Evolutionary conservation across 345 rosid genomes (phyloP).

Genomic region (Leavenworthia alabamica): DNA sequence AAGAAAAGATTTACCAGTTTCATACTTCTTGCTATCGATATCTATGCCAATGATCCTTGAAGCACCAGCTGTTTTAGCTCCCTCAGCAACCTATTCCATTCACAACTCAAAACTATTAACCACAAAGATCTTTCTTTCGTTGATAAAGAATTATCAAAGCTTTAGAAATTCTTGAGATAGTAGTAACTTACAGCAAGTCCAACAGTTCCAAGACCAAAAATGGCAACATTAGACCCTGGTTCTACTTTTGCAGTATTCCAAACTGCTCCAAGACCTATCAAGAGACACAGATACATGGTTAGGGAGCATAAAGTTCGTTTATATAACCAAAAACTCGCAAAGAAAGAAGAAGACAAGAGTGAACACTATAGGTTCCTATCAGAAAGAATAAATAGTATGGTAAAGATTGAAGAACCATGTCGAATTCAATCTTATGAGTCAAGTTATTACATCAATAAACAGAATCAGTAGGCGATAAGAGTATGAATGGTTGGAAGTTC

Average conservation of each 20-base stretch:
- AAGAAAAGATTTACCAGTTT: conserved; percentile 41
- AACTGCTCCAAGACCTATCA: conserved; percentile 90
- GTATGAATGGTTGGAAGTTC: no score
- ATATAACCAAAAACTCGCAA: not conserved
- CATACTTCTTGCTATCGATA: conserved; percentile 76
- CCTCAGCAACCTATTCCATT: conserved; percentile 81
- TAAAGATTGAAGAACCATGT: not conserved
- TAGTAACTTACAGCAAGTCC: conserved; percentile 84
- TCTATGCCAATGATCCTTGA: conserved; percentile 91
- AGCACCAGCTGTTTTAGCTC: conserved; percentile 97
- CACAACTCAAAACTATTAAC: not conserved
- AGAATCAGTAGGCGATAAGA: not conserved
- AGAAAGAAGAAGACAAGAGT: not conserved
- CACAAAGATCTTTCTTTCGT: not conserved
- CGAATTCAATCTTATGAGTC: not conserved
- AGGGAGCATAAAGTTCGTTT: not conserved
- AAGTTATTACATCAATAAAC: not conserved
- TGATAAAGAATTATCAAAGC: not conserved
- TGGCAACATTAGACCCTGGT: conserved; percentile 79
- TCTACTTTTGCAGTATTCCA: conserved; percentile 99
- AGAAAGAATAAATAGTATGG: not conserved
- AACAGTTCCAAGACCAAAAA: conserved; percentile 97
- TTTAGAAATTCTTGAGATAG: conserved; percentile 3
- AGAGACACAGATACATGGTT: not conserved
- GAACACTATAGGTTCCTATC: not conserved